phyloP scores from a whole-genome alignment of 2,329 filamentous ascomycete genomes.

The Gremmenia infestans region DNA sequence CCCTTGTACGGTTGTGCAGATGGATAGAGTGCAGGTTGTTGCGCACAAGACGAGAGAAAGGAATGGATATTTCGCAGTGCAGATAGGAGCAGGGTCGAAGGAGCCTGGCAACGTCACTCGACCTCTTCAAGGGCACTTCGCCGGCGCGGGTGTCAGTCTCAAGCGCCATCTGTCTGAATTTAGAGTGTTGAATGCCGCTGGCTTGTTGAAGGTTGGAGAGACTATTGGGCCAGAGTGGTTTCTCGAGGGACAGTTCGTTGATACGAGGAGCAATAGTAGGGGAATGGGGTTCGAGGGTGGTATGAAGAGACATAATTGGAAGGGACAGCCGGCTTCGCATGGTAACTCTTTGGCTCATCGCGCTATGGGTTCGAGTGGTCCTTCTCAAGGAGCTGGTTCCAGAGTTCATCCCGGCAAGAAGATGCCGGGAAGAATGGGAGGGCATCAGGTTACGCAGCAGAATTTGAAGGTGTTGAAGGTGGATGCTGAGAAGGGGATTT shows the following conservation, averaged over 20 bases:
- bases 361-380: conserved; percentile 84
- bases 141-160: conserved; percentile 72
- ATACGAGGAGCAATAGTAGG: conserved; percentile 71
- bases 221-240: conserved; percentile 86
- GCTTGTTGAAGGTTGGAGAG: conserved; percentile 71
- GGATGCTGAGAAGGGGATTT: conserved; percentile 78
- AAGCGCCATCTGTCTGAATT: conserved; percentile 86
- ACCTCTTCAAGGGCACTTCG: conserved; percentile 83
- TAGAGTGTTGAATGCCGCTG: conserved; percentile 67
- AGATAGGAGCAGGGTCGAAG: conserved; percentile 75
- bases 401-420: conserved; percentile 93
- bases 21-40: conserved; percentile 88
- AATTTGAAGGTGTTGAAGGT: conserved; percentile 87
- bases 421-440: conserved; percentile 96
- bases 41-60: conserved; percentile 74
- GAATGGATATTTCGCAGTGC: conserved; percentile 92
- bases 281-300: conserved; percentile 95
- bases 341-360: conserved; percentile 94
- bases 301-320: conserved; percentile 94
- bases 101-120: conserved; percentile 72
- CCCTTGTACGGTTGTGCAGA: conserved; percentile 86
- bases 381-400: conserved; percentile 85
- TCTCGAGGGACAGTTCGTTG: conserved; percentile 81
- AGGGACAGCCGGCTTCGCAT: conserved; percentile 85
- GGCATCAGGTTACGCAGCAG: conserved; percentile 81